Percentiles rank a stretch among this genome's conserved stretches.
phyloP scores from a whole-genome alignment of 2,329 filamentous ascomycete species.

The Neofusicoccum parvum region DNA sequence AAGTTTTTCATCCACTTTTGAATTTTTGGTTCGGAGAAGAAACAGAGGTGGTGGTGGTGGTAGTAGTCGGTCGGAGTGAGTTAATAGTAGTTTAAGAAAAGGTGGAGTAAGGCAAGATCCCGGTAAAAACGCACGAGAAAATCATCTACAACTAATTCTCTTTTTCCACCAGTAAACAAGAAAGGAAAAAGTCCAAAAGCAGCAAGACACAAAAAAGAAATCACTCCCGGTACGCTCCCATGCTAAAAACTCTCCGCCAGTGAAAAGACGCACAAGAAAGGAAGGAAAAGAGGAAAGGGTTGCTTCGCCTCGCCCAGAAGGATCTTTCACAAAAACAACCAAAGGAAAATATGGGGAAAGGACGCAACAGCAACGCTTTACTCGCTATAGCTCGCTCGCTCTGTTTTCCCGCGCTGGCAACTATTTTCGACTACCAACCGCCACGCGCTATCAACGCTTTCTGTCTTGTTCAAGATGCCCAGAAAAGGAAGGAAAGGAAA shows the following conservation, averaged over 20 bases:
- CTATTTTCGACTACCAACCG: slow-evolving; percentile 6
- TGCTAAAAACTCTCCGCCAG: slow-evolving; percentile 2
- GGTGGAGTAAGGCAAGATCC: background rate
- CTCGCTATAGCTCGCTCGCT: slow-evolving; percentile 5
- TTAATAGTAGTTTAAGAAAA: background rate
- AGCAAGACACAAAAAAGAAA: background rate
- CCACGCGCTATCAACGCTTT: slow-evolving; percentile 2
- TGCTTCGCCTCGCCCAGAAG: background rate
- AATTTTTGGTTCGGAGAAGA: background rate
- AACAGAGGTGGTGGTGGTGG: background rate
- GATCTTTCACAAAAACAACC: background rate
- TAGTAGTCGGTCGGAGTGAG: background rate
- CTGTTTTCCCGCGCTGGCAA: slow-evolving; percentile 7
- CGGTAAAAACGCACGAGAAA: background rate
- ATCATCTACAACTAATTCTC: slow-evolving; percentile 11
- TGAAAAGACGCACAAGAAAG: background rate
- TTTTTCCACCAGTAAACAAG: background rate
- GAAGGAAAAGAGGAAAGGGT: background rate
- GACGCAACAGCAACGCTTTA: slow-evolving; percentile 8
- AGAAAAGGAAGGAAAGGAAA: background rate
- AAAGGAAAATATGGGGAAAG: background rate
- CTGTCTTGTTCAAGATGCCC: slow-evolving; percentile 7
- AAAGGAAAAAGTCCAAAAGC: background rate
- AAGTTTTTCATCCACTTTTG: background rate
- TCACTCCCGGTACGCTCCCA: background rate